A percentile compares a stretch with the other conserved stretches of the same genome.
Evolutionary conservation across 257 asterid species (phyloP).

Genomic region (Leptodermis oblonga): DNA sequence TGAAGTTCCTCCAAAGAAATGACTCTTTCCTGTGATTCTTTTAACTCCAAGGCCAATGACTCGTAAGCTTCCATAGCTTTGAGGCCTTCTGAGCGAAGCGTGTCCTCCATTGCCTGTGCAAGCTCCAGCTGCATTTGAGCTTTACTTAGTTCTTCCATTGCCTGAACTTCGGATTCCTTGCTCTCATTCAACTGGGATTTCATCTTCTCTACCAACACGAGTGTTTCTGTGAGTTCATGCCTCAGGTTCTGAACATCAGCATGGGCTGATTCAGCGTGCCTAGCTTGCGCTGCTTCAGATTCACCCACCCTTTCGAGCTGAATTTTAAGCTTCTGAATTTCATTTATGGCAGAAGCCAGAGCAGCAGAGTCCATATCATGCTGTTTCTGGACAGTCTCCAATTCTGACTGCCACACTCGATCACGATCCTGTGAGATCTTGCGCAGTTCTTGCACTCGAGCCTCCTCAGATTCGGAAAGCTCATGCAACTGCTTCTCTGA

Average conservation of each 20-base stretch:
- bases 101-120: constrained; percentile 47
- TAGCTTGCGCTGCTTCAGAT: constrained; percentile 61
- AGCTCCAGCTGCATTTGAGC: constrained; percentile 57
- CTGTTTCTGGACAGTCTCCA: constrained; percentile 76
- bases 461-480: constrained; percentile 70
- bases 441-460: constrained; percentile 68
- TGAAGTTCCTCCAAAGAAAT: constrained; percentile 51
- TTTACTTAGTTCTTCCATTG: constrained; percentile 50
- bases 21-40: constrained; percentile 46
- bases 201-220: constrained; percentile 51
- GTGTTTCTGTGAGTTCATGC: constrained; percentile 53
- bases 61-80: constrained; percentile 36
- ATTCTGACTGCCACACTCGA: constrained; percentile 74
- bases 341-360: constrained; percentile 60
- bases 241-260: constrained; percentile 58
- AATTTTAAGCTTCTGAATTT: constrained; percentile 66
- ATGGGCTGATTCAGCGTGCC: constrained; percentile 67
- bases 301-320: constrained; percentile 55
- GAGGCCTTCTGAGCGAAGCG: constrained; percentile 40
- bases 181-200: constrained; percentile 51
- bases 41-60: constrained; percentile 54
- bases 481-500: constrained; percentile 61
- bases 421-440: constrained; percentile 85
- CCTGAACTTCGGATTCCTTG: constrained; percentile 56
- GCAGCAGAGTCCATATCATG: constrained; percentile 71